A percentile compares a stretch with the other conserved stretches of the same genome.
phyloP scores from a whole-genome alignment of 306 rosid species.

The Begonia masoniana region DNA sequence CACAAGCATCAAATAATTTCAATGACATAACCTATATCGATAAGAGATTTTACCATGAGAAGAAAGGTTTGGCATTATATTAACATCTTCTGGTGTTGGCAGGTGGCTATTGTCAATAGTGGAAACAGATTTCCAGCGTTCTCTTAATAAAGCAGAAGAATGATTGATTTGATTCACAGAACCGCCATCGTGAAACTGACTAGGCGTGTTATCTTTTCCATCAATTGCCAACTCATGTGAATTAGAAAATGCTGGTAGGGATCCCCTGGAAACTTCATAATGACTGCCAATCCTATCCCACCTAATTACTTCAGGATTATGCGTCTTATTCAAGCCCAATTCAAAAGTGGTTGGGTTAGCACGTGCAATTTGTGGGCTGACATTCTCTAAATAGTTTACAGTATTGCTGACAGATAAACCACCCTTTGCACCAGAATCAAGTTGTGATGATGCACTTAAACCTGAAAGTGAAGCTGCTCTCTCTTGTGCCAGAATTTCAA shows the following conservation, averaged over 20 bases:
- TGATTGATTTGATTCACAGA: conserved; percentile 34
- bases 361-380: conserved; percentile 46
- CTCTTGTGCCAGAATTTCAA: conserved; percentile 51
- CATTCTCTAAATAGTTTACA: conserved; percentile 41
- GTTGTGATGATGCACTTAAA: conserved; percentile 29
- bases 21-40: conserved; percentile 4
- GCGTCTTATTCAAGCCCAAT: conserved; percentile 30
- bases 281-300: conserved; percentile 54
- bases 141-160: conserved; percentile 47
- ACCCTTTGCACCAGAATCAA: conserved; percentile 41
- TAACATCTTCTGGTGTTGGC: conserved; percentile 37
- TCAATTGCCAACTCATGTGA: conserved; percentile 51
- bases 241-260: conserved; percentile 33
- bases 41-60: conserved; percentile 43
- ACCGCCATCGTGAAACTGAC: conserved; percentile 47
- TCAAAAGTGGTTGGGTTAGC: conserved; percentile 41
- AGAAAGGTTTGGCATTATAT: conserved; percentile 31
- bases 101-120: conserved; percentile 39
- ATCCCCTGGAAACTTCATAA: conserved; percentile 50
- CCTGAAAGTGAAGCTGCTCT: conserved; percentile 30
- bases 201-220: conserved; percentile 40
- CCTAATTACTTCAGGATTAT: conserved; percentile 25
- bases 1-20: conserved; percentile 7
- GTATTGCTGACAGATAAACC: conserved; percentile 33
- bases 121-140: conserved; percentile 66